Percentiles rank a stretch among this genome's conserved stretches.
phyloP scores from a whole-genome alignment of 331 rosid genomes.

The Rhamnella rubrinervis region DNA sequence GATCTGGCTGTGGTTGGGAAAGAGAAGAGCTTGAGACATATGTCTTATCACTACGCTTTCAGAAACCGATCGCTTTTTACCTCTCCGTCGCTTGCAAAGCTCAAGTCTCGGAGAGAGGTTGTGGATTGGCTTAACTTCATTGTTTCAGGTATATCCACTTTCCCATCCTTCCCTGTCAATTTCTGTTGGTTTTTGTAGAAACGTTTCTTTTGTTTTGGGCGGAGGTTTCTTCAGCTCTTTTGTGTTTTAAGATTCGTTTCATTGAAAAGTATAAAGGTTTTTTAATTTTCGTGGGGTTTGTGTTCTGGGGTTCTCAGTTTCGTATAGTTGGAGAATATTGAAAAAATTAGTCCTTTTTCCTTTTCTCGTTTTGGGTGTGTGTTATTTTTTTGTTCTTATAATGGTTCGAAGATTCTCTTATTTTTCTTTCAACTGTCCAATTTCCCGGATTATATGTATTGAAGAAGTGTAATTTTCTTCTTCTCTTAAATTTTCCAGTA shows the following conservation, averaged over 20 bases:
- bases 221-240: not conserved
- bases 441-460: too few relatives aligned
- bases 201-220: not conserved
- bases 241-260: not conserved
- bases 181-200: too few relatives aligned
- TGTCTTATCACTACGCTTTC: conserved; percentile 61
- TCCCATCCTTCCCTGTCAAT: not conserved
- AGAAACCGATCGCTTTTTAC: conserved; percentile 23
- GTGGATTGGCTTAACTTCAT: conserved; percentile 70
- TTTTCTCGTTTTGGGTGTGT: not conserved
- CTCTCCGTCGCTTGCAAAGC: conserved; percentile 34
- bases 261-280: not conserved
- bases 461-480: too few relatives aligned
- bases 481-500: not conserved
- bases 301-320: not conserved
- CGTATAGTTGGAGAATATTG: not conserved
- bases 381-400: not conserved
- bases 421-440: too few relatives aligned
- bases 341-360: too few relatives aligned
- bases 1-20: conserved; percentile 83
- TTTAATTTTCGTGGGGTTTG: not conserved
- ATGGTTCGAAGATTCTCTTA: not conserved
- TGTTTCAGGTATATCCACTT: conserved; percentile 47
- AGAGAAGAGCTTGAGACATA: conserved; percentile 71
- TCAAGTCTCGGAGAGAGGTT: conserved; percentile 75